A percentile compares a stretch with the other conserved stretches of the same genome.
These are phyloP conservation scores for Taphrina flavorubra DNA, from an alignment of 1,139 yeast genomes.

Conservation along the genomic window DNA sequence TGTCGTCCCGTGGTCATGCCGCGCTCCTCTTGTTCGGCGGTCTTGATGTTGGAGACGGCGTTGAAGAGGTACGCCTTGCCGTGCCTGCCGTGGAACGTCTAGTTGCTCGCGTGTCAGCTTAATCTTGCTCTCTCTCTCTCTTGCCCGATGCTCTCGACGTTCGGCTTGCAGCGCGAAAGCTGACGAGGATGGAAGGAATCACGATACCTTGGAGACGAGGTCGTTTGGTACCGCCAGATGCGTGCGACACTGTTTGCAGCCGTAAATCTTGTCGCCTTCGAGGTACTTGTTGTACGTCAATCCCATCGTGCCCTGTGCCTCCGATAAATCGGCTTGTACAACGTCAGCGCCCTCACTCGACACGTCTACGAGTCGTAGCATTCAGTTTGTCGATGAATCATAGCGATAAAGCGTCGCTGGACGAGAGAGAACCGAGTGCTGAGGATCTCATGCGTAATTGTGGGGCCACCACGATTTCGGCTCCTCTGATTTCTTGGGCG, in stretches of 20 bases:
- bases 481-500: not conserved
- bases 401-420: too few species aligned
- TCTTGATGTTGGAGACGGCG: constrained; percentile 54
- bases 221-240: constrained; percentile 53
- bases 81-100: constrained; percentile 54
- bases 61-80: constrained; percentile 56
- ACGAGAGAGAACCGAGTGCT: too few species aligned
- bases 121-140: too few species aligned
- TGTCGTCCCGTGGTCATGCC: constrained; percentile 75
- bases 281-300: constrained; percentile 52
- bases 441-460: not conserved
- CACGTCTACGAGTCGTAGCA: too few species aligned
- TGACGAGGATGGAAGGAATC: too few species aligned
- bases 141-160: too few species aligned
- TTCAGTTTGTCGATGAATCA: too few species aligned
- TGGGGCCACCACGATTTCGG: not conserved
- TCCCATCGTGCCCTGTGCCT: constrained; percentile 48
- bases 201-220: constrained; percentile 51
- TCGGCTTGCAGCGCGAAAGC: too few species aligned
- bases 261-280: constrained; percentile 50
- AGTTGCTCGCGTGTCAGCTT: too few species aligned
- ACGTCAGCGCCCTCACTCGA: too few species aligned
- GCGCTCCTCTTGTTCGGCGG: constrained; percentile 52
- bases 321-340: too few species aligned
- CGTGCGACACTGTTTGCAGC: constrained; percentile 54